A percentile compares a stretch with the other conserved stretches of the same genome.
phyloP scores from a whole-genome alignment of 257 asterid species.

The Penstemon barbatus region DNA sequence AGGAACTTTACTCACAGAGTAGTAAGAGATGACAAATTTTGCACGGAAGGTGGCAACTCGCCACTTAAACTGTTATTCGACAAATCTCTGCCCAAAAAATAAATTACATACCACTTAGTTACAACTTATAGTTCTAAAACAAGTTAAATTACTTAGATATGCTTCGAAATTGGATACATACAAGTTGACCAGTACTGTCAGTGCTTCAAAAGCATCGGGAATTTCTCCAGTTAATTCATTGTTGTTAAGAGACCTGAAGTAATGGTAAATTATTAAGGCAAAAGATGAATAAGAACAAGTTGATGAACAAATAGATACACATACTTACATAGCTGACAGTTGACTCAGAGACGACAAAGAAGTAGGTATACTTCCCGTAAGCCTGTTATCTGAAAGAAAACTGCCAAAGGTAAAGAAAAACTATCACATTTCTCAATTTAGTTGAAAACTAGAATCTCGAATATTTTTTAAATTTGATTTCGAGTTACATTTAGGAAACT shows the following conservation, averaged over 20 bases:
- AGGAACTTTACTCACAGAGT: conserved; percentile 62
- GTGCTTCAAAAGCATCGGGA: conserved; percentile 85
- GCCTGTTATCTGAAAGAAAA: conserved; percentile 88
- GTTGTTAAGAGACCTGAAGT: conserved; percentile 82
- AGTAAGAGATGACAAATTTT: conserved; percentile 57
- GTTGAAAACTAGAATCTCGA: background rate
- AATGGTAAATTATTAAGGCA: conserved; percentile 10
- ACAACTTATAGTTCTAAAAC: conserved; percentile 23
- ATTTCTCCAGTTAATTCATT: conserved; percentile 81
- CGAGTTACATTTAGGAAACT: background rate
- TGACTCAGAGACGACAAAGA: conserved; percentile 65
- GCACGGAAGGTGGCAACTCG: conserved; percentile 71
- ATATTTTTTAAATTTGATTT: background rate
- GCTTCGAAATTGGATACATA: conserved; percentile 40
- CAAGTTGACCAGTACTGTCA: conserved; percentile 69
- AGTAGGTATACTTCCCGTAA: conserved; percentile 79
- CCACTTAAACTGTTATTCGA: conserved; percentile 84
- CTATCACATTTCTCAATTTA: too few species aligned
- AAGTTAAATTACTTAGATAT: conserved; percentile 6
- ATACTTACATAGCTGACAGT: conserved; percentile 76
- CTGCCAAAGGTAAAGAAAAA: conserved; percentile 50
- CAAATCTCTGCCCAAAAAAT: conserved; percentile 61
- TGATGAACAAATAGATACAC: background rate
- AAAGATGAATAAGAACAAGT: background rate
- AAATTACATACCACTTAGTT: background rate